These are phyloP conservation scores for Cyathus striatus DNA, from an alignment of 768 basidiomycete genomes.

Conservation along the genomic window DNA sequence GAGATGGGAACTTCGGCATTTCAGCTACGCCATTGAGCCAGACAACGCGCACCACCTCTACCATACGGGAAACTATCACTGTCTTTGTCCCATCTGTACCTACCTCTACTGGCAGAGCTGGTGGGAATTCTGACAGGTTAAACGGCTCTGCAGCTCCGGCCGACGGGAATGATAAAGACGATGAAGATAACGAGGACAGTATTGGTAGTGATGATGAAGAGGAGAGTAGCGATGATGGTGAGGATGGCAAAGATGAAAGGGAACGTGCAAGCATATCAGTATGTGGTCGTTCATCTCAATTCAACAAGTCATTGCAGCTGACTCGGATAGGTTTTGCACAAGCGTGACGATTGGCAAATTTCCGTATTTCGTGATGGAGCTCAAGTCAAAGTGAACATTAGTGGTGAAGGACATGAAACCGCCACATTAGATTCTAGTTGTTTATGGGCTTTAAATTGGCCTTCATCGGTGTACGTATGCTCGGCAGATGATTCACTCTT, in stretches of 20 bases:
- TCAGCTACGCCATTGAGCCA: conserved; percentile 7
- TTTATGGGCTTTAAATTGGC: conserved; percentile 63
- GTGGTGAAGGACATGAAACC: conserved; percentile 24
- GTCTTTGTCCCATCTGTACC: conserved; percentile 15
- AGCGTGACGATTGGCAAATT: conserved; percentile 2
- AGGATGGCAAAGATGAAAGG: conserved; percentile 10
- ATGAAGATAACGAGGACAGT: too few species aligned
- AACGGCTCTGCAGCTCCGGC: too few species aligned
- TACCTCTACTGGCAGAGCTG: conserved; percentile 4
- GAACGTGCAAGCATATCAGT: conserved; percentile 8
- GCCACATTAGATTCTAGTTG: conserved; percentile 43
- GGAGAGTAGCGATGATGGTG: conserved; percentile 8
- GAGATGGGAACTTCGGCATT: neutral
- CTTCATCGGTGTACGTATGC: conserved; percentile 53
- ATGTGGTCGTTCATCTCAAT: neutral
- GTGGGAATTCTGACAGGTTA: too few species aligned
- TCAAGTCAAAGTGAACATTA: conserved; percentile 20
- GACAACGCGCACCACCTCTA: conserved; percentile 5
- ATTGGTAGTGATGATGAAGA: conserved; percentile 10
- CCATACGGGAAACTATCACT: conserved; percentile 13
- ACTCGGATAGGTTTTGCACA: too few species aligned
- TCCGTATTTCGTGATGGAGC: conserved; percentile 10
- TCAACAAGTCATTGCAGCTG: neutral
- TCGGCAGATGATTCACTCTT: neutral
- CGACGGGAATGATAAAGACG: conserved; percentile 9